Evolutionary conservation across 2,329 filamentous ascomycete species (phyloP).

Genomic region (Penicillium sp.): DNA sequence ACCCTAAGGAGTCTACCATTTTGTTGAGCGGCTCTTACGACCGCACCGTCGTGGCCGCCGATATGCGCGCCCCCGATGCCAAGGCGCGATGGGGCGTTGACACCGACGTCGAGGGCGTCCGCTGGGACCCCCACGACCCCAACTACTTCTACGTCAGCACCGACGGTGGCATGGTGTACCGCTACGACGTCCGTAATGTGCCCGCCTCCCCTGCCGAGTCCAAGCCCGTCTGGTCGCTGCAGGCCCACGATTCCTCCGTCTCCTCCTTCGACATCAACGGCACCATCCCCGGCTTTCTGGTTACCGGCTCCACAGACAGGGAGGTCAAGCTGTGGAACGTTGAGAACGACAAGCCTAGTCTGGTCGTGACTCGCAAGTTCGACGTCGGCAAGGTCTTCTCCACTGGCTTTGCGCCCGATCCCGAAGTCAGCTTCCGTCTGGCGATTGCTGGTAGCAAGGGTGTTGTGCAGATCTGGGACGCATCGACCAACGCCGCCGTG

Average conservation of each 20-base stretch:
- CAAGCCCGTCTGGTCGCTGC: slow-evolving; percentile 88
- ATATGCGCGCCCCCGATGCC: slow-evolving; percentile 88
- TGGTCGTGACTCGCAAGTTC: slow-evolving; percentile 87
- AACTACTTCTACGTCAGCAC: slow-evolving; percentile 96
- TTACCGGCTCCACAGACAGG: slow-evolving; percentile 88
- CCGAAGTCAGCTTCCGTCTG: slow-evolving; percentile 84
- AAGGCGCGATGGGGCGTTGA: slow-evolving; percentile 88
- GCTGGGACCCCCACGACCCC: slow-evolving; percentile 87
- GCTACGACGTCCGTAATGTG: slow-evolving; percentile 77
- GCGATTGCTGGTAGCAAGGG: slow-evolving; percentile 94
- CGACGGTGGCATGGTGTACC: slow-evolving; percentile 85
- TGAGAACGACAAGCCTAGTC: slow-evolving; percentile 69
- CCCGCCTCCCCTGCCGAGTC: slow-evolving; percentile 67
- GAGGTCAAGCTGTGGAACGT: slow-evolving; percentile 97
- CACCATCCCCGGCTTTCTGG: slow-evolving; percentile 85
- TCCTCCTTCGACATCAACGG: slow-evolving; percentile 91
- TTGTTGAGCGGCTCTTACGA: slow-evolving; percentile 93
- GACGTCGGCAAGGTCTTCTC: slow-evolving; percentile 95
- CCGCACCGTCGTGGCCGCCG: slow-evolving; percentile 84
- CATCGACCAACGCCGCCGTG: slow-evolving; percentile 84
- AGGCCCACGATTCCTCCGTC: slow-evolving; percentile 89
- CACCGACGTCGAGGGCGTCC: slow-evolving; percentile 86
- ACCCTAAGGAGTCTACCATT: slow-evolving; percentile 78
- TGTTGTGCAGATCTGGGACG: slow-evolving; percentile 91
- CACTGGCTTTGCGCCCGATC: slow-evolving; percentile 81